Base-by-base conservation (phyloP, 495 filamentous ascomycete genomes). In the Aspergillus bertholletiae region DNA sequence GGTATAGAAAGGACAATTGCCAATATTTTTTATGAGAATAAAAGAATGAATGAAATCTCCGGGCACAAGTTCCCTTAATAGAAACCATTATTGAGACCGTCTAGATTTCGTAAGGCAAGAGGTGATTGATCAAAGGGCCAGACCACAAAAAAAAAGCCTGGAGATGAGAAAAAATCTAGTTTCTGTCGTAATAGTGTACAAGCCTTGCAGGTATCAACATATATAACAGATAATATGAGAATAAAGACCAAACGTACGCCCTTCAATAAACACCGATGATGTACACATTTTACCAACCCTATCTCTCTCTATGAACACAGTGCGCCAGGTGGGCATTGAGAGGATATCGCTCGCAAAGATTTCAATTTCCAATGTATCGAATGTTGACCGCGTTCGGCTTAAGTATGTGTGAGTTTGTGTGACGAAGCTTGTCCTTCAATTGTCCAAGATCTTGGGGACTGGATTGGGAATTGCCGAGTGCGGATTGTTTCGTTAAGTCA, bases 401-500 rank as follows among this genome's bases (percentile, higher is more conserved):
- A 4, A 43, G 40, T 5, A 5, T 21, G 18, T 43, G 13, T 23
- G 26, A 8, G 8, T 23, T 35, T 26, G 37, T 26, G 13, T 48
- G 18, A n/a, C 43, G 40, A 26, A 53, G 49, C 40, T 46, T 47
- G 34, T 49, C 49, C 35, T 59, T 61, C 23, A 62, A 46, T 21
- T 53, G 26, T 8, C 34, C 46, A 5, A 51, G 23, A 21, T 54
- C 39, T n/a, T 8, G 52, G 6, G 21, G 30, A 34, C 50, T 7
- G 7, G 55, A 45, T 18, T 21, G 32, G 28, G 52, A 26, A 11
- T 37, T 32, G 32, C 50, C 41, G 34, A 44, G 17, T 20, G 45
- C 13, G 17, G 57, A n/a, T 20, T 50, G 54, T 30, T 51, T 34
- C 1, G 50, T 63, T 2, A 74, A 54, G 32, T 72, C 58, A 23